Percentiles rank a stretch among this genome's conserved stretches.
phyloP scores from a whole-genome alignment of 495 filamentous ascomycete genomes.

The Penicillium coprophilum region DNA sequence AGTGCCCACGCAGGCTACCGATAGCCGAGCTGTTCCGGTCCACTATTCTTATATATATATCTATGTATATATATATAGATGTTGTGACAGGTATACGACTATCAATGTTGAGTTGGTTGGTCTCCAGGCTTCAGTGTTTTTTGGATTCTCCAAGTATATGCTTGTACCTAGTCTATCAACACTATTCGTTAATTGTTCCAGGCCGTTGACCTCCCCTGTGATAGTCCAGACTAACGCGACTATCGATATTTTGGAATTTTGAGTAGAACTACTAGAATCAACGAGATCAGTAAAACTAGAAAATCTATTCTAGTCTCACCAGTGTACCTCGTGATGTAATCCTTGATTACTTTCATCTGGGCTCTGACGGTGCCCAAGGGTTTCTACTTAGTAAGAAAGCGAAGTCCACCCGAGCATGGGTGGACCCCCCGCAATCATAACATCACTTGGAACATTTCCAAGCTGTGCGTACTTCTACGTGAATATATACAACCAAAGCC shows the following conservation, averaged over 20 bases:
- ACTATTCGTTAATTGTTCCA: neutral
- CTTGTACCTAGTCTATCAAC: neutral
- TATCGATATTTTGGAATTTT: neutral
- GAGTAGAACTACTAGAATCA: neutral
- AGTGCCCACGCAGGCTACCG: neutral
- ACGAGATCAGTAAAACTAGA: neutral
- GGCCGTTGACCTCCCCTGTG: neutral
- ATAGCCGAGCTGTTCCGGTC: neutral
- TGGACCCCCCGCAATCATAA: conserved; percentile 6
- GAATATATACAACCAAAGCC: neutral
- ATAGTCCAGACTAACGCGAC: neutral
- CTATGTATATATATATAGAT: too few species aligned
- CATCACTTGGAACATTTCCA: neutral
- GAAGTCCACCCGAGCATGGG: neutral
- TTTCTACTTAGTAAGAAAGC: conserved; percentile 4
- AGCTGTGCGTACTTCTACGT: neutral
- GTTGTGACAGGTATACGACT: too few species aligned
- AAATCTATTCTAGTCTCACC: neutral
- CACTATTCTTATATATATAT: conserved; percentile 15
- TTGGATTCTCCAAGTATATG: neutral
- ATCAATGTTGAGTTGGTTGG: neutral
- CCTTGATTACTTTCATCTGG: too few species aligned
- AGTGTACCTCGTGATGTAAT: too few species aligned
- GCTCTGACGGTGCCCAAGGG: too few species aligned
- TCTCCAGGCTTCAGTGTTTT: conserved; percentile 14